Base-by-base conservation (phyloP, 768 basidiomycete genomes). In the Pisolithus sp. region DNA sequence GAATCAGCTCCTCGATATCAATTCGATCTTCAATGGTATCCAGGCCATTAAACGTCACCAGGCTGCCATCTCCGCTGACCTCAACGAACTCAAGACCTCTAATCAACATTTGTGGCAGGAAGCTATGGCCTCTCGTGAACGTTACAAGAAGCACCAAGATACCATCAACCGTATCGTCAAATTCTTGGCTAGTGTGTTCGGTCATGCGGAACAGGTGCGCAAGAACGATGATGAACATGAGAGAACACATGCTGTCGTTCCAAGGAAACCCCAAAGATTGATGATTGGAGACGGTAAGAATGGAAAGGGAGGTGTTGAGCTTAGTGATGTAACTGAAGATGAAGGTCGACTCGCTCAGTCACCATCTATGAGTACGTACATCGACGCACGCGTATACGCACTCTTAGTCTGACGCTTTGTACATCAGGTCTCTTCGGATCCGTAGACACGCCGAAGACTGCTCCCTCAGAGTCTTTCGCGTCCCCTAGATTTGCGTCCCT, bases 31-130 rank as follows among this genome's bases (percentile, higher is more conserved):
- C 45, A 84, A 77, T 49, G 89, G 89, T 18, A 89, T 97, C 46
- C 73, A 85, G 13, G 85, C 84, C 3, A 93, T 98, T 57, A 90
- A 93, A 58, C 83, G 89, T 13, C 93, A 95, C 66, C 96, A 99
- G 65, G 83, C 88, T 7, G 79, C 87, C n/a, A 92, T 99, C 50
- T 89, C 90, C 4, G 73, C 84, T 0, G 93, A 99, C 58, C 73
- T 98, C 46, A 89, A 87, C 60, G 88, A 92, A 24, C 73, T 98
- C 43, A 93, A 95, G 70, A 76, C 78, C 51, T 87, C 85, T 2
- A 97, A 97, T 62, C 83, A 93, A 57, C 72, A 84, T 20, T 69
- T 98, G n/a, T 99, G 95, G 95, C 83, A 91, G 64, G 93, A 98
- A 62, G 85, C 92, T 1, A 68, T 92, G 57, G 72, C 80, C 30